Percentiles rank a stretch among this genome's conserved stretches.
phyloP scores from a whole-genome alignment of 176 grass and related monocot genomes.

The Stipa capillata region DNA sequence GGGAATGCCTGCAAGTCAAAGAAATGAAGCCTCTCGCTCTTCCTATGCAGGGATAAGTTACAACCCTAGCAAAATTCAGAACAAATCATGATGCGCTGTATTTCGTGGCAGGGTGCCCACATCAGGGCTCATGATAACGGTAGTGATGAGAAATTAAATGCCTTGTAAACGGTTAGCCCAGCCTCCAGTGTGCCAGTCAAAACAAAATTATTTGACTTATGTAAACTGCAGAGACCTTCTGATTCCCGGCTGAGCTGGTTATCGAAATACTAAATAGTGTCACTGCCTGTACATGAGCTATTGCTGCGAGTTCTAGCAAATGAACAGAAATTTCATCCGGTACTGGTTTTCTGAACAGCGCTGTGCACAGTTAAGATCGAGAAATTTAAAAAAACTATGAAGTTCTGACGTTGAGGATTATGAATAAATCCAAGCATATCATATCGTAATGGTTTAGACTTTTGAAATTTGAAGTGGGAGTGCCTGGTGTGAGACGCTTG shows the following conservation, averaged over 20 bases:
- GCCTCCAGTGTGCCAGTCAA: background rate
- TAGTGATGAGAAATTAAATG: background rate
- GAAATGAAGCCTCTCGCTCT: constrained; percentile 60
- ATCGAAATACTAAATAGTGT: background rate
- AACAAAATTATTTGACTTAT: background rate
- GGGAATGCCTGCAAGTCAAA: constrained; percentile 67
- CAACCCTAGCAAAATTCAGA: constrained; percentile 46
- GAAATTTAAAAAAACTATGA: background rate
- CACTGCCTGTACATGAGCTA: background rate
- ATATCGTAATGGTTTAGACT: background rate
- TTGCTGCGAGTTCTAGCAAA: background rate
- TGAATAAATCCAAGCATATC: background rate
- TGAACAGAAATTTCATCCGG: background rate
- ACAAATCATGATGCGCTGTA: background rate
- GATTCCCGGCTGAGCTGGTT: background rate
- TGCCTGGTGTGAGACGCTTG: background rate
- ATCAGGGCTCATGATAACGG: background rate
- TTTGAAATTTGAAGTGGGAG: background rate
- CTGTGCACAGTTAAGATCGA: background rate
- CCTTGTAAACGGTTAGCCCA: background rate
- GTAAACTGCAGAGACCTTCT: background rate
- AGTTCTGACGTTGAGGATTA: too few species aligned
- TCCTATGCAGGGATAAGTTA: constrained; percentile 70
- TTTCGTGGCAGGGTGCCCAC: background rate
- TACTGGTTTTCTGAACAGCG: background rate